Evolutionary conservation across 345 rosid genomes (phyloP), one percentile per base, ranked within the genome.

Genomic region (Euclidium syriacum): DNA sequence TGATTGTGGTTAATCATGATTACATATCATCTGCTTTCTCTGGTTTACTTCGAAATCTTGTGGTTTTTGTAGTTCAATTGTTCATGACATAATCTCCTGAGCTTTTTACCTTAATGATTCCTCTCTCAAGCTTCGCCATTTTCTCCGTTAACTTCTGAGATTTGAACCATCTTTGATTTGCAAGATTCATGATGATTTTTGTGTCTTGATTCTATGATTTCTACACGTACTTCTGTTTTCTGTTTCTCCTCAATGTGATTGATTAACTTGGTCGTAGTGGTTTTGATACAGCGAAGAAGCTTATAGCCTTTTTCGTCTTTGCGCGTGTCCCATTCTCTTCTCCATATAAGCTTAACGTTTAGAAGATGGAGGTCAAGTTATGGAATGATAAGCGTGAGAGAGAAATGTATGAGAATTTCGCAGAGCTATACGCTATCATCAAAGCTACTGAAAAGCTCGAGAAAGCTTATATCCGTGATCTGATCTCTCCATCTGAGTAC

Each of bases 251-350:
- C 51, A 3, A 10, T 26, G 6, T 62, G 50, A 52, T 23, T 32
- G 34, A 23, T 30, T 72, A 16, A 35, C 64, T 74, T 22, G 32
- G 7, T 22, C 8, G 19, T 23, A 7, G n/a, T 22, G 59, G 39
- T 65, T 52, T 34, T 60, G 64, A 11, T 43, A 26, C 79, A 77
- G 86, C 57, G 63, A 78, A 57, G 83, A 71, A 73, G 76, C 66
- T 65, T 66, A 66, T 61, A n/a, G 4, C 16, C 26, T 24, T 32
- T 24, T 25, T 32, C 82, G 75, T 41, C 80, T 66, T 77, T 82
- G 96, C 95, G 80, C 96, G 98, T 92, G 95, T 73, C 96, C 98
- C 95, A 58, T 86, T 79, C 84, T 79, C 96, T 92, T 85, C 95
- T 89, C 95, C 98, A 84, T 49, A 63, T 19, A 6, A 58, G 53